phyloP scores from a whole-genome alignment of 148 eudicot genomes.

The Euryodendron excelsum region DNA sequence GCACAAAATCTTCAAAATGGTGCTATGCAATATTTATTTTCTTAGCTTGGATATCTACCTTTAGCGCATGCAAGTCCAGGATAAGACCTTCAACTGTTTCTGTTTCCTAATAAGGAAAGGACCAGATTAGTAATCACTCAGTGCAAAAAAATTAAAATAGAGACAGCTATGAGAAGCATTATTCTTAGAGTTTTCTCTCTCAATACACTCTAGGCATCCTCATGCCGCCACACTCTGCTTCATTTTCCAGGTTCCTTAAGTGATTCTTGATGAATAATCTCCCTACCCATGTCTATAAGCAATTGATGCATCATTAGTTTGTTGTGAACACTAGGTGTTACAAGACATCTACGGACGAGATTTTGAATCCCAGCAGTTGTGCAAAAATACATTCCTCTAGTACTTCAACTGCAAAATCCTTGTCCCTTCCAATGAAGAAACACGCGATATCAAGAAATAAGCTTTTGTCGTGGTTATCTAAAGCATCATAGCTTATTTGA shows the following conservation, averaged over 20 bases:
- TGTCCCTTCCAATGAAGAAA: not conserved
- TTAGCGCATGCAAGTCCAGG: not conserved
- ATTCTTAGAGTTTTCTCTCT: not conserved
- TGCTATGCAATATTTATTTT: not conserved
- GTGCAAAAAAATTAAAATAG: not conserved
- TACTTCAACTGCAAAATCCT: not conserved
- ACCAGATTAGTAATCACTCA: too few relatives aligned
- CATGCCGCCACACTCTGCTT: conserved; percentile 2
- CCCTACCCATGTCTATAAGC: conserved; percentile 18
- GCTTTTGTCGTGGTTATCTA: not conserved
- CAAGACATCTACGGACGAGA: not conserved
- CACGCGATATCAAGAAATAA: not conserved
- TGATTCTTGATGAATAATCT: conserved; percentile 7
- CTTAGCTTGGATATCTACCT: too few relatives aligned
- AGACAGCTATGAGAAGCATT: not conserved
- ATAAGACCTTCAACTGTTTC: conserved; percentile 6
- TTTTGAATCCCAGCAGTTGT: not conserved
- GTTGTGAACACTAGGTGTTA: not conserved
- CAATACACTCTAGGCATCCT: not conserved
- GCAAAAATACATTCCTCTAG: not conserved
- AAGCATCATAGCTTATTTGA: not conserved
- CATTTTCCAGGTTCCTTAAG: conserved; percentile 5
- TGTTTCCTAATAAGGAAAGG: conserved; percentile 7
- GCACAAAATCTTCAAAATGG: not conserved
- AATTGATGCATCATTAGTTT: conserved; percentile 10